Percentiles rank a stretch among this genome's conserved stretches.
These are phyloP conservation scores for Ensete glaucum DNA, from an alignment of 176 grass and related monocot species.

Conservation along the genomic window DNA sequence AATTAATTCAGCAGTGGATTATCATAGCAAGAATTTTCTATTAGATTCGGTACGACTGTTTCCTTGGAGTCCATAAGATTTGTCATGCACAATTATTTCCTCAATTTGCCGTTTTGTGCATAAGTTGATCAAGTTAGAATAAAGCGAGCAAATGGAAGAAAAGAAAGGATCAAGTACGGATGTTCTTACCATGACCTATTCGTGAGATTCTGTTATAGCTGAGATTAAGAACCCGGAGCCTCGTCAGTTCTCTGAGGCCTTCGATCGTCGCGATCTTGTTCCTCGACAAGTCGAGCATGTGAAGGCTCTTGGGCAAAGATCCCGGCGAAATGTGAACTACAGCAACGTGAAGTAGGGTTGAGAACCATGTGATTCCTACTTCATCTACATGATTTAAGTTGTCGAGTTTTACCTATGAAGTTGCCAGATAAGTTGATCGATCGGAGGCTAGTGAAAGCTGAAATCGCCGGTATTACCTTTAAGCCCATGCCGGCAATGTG, in stretches of 20 bases:
- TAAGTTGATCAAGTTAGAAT: no score
- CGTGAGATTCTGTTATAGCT: conserved; percentile 89
- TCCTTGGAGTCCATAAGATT: no score
- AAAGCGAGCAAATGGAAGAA: no score
- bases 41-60: no score
- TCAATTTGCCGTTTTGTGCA: no score
- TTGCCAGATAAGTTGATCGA: conserved; percentile 79
- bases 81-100: no score
- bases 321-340: conserved; percentile 54
- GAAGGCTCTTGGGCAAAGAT: conserved; percentile 65
- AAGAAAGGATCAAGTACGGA: background rate
- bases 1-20: no score
- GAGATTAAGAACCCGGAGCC: conserved; percentile 72
- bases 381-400: background rate
- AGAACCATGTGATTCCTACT: background rate
- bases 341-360: background rate
- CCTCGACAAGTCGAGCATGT: conserved; percentile 74
- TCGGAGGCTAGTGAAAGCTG: conserved; percentile 60
- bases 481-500: conserved; percentile 77
- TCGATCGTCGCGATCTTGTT: conserved; percentile 76
- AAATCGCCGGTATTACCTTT: conserved; percentile 51
- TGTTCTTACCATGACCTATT: conserved; percentile 67
- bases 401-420: conserved; percentile 53
- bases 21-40: no score
- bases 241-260: conserved; percentile 74